Percentiles rank a stretch among this genome's conserved stretches.
Conservation (phyloP, 257 asterid species). For the Solanum paucissectum region DNA sequence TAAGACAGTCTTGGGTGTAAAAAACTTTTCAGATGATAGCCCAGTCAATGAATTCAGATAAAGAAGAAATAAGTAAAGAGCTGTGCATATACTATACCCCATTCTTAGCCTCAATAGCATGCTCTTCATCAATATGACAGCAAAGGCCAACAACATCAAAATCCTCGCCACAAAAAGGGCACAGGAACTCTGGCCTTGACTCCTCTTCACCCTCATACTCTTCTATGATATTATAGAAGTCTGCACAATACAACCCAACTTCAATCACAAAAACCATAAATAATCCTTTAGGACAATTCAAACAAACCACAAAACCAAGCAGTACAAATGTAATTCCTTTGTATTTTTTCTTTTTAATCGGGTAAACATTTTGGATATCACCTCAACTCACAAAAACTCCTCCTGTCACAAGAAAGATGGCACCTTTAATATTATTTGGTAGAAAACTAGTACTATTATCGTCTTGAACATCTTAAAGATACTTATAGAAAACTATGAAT, state of each 20-base stretch:
- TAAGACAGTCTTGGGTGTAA: background rate
- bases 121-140: slow-evolving; percentile 85
- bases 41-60: background rate
- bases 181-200: slow-evolving; percentile 54
- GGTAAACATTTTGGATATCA: background rate
- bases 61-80: background rate
- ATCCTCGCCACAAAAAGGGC: slow-evolving; percentile 83
- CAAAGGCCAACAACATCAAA: slow-evolving; percentile 83
- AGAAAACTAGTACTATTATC: background rate
- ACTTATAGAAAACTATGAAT: background rate
- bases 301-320: background rate
- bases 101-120: slow-evolving; percentile 66
- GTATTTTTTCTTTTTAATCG: background rate
- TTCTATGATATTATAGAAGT: slow-evolving; percentile 39
- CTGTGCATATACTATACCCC: slow-evolving; percentile 35
- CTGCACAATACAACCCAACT: slow-evolving; percentile 15
- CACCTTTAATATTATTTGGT: background rate
- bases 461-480: background rate
- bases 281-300: background rate
- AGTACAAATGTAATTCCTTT: background rate
- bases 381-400: background rate
- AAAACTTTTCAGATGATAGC: background rate
- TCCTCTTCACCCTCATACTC: slow-evolving; percentile 59
- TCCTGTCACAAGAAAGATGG: background rate
- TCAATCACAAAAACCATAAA: background rate